Evolutionary conservation across 1,284 basidiomycete genomes (phyloP), one percentile per base, ranked within the genome.

Genomic region (Anthracocystis setariae): DNA sequence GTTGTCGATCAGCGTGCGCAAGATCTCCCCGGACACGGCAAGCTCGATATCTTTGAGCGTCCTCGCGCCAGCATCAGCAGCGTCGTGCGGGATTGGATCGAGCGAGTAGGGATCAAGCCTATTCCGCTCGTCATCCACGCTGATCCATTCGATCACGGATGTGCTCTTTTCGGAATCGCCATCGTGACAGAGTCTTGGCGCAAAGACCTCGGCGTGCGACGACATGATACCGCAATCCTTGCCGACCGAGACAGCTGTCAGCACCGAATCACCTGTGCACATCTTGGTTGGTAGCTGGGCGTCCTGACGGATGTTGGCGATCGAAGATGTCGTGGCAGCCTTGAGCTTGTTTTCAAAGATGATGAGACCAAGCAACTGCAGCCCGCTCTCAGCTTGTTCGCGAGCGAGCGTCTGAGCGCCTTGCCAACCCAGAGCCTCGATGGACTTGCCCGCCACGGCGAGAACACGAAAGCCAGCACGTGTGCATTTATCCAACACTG

Each of bases 311-410:
- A 76, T 56, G 4, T 40, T 55, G n/a, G 55, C 67, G 20, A 77
- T 62, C 18, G 67, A 45, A 23, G 93, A 92, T 0, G 92, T 87
- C 0, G 96, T 97, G 12, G 92, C 94, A 4, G 92, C 89, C 83
- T 99, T 99, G 69, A 99, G 86, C 85, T 97, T 94, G 86, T 99
- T 99, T 84, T 99, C 96, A 80, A 99, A 99, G 57, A 99, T 94
- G 81, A 98, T 91, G 44, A 99, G 86, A 7, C 96, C 96, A 13
- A 98, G 87, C 86, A 99, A 98, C 47, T 90, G 90, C 9, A 99
- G 86, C 38, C 89, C 89, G 13, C 90, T 92, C 83, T 99, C 96
- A n/a, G 94, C 95, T 84, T 95, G 92, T 81, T 98, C 95, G 32
- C 95, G 88, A 83, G 92, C 94, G 89, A 99, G 91, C 47, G 92